A percentile compares a stretch with the other conserved stretches of the same genome.
Evolutionary conservation across 306 rosid genomes (phyloP).

Genomic region (Cyamopsis tetragonoloba): DNA sequence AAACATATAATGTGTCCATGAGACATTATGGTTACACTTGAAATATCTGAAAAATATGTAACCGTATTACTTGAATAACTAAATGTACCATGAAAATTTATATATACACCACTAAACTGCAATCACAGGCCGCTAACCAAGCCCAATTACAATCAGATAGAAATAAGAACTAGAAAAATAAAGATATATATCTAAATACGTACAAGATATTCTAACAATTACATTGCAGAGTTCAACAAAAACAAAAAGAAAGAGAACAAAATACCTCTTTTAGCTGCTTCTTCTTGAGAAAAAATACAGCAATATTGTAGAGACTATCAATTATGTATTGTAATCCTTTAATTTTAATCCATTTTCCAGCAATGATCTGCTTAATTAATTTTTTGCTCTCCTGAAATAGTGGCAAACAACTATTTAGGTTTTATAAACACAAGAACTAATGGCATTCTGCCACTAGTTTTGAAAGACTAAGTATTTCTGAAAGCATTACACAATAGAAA

Average conservation of each 20-base stretch:
- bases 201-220: no score
- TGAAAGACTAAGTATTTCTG: no score
- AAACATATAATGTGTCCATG: not conserved
- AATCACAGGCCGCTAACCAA: no score
- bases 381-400: slow-evolving; percentile 57
- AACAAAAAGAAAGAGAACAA: not conserved
- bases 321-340: slow-evolving; percentile 52
- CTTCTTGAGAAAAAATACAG: slow-evolving; percentile 50
- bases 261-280: slow-evolving; percentile 62
- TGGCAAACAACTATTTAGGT: slow-evolving; percentile 23
- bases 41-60: no score
- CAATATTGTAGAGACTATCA: slow-evolving; percentile 58
- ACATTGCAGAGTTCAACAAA: no score
- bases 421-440: not conserved
- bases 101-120: no score
- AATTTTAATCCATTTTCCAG: slow-evolving; percentile 60
- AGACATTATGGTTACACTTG: slow-evolving; percentile 5
- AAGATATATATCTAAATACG: no score
- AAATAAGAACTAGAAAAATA: no score
- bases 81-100: no score
- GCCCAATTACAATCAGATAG: no score
- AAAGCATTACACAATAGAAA: not conserved
- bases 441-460: slow-evolving; percentile 1
- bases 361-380: slow-evolving; percentile 50
- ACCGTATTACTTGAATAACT: no score